Conservation (phyloP, 257 asterid genomes). For the Fraxinus anomala region DNA sequence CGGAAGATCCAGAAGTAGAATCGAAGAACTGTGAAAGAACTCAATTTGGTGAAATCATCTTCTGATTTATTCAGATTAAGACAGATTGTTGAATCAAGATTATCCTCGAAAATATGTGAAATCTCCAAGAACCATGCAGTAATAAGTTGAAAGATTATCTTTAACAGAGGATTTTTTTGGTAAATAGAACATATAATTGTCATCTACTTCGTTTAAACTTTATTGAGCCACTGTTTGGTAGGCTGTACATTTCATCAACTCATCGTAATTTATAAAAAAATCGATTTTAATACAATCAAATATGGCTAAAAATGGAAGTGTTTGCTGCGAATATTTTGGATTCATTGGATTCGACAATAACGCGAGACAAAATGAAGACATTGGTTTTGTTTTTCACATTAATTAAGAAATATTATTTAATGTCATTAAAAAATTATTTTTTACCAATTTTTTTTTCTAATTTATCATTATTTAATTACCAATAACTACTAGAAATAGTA, state of each 20-base stretch:
- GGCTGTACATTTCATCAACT: too few relatives aligned
- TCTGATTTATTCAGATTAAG: conserved; percentile 10
- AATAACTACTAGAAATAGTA: too few relatives aligned
- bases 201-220: conserved; percentile 14
- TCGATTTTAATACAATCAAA: too few relatives aligned
- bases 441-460: too few relatives aligned
- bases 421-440: too few relatives aligned
- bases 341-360: neutral
- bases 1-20: conserved; percentile 48
- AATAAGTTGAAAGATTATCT: conserved; percentile 17
- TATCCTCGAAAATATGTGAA: conserved; percentile 2
- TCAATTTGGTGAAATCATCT: neutral
- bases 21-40: conserved; percentile 21
- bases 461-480: too few relatives aligned
- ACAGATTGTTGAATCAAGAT: conserved; percentile 19
- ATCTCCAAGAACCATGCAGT: conserved; percentile 26
- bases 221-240: neutral
- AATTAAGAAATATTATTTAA: too few relatives aligned
- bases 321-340: neutral
- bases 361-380: neutral
- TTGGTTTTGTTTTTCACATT: too few relatives aligned
- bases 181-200: neutral
- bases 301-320: neutral
- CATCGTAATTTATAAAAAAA: too few relatives aligned
- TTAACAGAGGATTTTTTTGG: conserved; percentile 21